Base-by-base conservation (phyloP, 2,329 filamentous ascomycete species). In the Acephala macrosclerotiorum region DNA sequence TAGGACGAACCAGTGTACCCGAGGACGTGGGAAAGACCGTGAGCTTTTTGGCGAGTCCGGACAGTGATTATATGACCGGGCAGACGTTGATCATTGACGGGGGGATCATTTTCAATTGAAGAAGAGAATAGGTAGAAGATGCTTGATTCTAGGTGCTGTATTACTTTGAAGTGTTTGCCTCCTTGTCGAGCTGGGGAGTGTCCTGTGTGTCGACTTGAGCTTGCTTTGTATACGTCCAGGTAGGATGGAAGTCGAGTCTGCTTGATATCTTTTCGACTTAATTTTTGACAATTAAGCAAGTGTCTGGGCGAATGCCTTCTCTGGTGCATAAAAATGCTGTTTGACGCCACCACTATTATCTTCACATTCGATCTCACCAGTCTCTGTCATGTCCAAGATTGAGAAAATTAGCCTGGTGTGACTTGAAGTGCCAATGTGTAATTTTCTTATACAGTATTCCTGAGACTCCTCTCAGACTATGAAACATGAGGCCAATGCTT, bases 31-130 rank as follows among this genome's bases (percentile, higher is more conserved):
- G 84, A 1, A 86, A 85, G 67, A 76, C 86, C 53, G 88, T 91
- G n/a, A 84, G 83, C 67, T 91, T 88, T 72, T 72, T 91, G 66
- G 83, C 83, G 0, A 81, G 85, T 12, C 80, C 79, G 20, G 88
- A 91, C 70, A 85, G 82, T 55, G 85, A 91, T 68, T 90, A 87
- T 68, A 81, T 91, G 70, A 91, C 89, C 0, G 89, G 89, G 0
- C 88, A 91, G 78, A 90, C 86, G 2, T 80, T 89, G 66, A 73
- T 91, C 9, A 83, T 90, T 38, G 87, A 73, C 67, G 71, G 70
- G 3, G 71, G 71, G 1, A 71, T 72, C 38, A 18, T 72, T 20
- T 70, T 72, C 38, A 70, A 67, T 61, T 71, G 12, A 60, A 35
- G 29, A 33, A 38, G n/a, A 3, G 29, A 38, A n/a, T 26, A 45